Percentiles rank a stretch among this genome's conserved stretches.
Evolutionary conservation across 805 yeast species (phyloP).

Genomic region (Wickerhamomyces mucosus): DNA sequence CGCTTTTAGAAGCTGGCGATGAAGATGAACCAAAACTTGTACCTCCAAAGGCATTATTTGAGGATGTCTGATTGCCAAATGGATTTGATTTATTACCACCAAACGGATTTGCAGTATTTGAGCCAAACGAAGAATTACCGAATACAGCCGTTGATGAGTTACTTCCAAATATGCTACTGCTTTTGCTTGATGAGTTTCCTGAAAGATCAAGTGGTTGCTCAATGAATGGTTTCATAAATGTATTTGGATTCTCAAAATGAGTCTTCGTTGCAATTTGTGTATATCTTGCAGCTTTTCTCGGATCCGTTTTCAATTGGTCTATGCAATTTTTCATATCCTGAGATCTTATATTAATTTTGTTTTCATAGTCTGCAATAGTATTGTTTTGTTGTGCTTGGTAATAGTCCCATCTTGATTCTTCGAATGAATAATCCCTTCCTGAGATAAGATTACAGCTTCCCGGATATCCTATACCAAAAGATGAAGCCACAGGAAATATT

Average conservation of each 20-base stretch:
- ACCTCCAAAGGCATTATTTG: conserved; percentile 1
- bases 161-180: conserved; percentile 2
- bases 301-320: conserved; percentile 27
- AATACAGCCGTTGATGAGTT: neutral
- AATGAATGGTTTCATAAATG: conserved; percentile 23
- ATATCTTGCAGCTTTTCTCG: conserved; percentile 46
- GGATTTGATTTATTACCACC: too few relatives aligned
- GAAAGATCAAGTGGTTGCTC: conserved; percentile 25
- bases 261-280: conserved; percentile 36
- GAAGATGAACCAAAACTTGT: neutral
- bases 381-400: conserved; percentile 31
- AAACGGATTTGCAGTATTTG: neutral
- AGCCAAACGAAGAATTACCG: conserved; percentile 4
- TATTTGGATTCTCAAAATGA: conserved; percentile 18
- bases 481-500: conserved; percentile 24
- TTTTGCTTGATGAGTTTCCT: conserved; percentile 10
- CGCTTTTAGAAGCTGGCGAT: too few relatives aligned
- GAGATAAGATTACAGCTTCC: conserved; percentile 38
- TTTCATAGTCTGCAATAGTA: conserved; percentile 28
- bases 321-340: conserved; percentile 38
- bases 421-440: conserved; percentile 45
- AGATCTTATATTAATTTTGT: conserved; percentile 30
- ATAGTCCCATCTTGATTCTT: conserved; percentile 40
- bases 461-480: conserved; percentile 40
- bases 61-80: neutral